phyloP scores from a whole-genome alignment of 2,329 filamentous ascomycete genomes.

The Ascochyta lentis region DNA sequence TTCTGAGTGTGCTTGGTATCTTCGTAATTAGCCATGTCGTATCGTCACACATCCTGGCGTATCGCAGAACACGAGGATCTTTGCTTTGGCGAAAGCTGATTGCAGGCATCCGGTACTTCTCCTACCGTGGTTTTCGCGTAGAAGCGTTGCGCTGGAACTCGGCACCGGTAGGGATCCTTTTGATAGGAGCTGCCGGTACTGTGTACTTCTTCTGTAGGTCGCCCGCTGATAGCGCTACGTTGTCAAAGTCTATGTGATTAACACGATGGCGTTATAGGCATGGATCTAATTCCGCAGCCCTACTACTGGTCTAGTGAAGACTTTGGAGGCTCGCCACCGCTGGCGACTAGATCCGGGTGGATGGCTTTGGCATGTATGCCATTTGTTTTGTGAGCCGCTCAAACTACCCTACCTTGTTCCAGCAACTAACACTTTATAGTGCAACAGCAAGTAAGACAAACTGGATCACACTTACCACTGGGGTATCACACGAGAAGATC shows the following conservation, averaged over 20 bases:
- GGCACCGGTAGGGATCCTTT: slow-evolving; percentile 34
- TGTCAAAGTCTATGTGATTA: neutral
- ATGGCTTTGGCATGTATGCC: slow-evolving; percentile 40
- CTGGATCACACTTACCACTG: slow-evolving; percentile 61
- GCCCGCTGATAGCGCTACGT: neutral
- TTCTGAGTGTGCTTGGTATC: slow-evolving; percentile 57
- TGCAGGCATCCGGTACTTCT: slow-evolving; percentile 33
- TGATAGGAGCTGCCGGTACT: slow-evolving; percentile 30
- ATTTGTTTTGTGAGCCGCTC: slow-evolving; percentile 31
- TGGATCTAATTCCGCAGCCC: slow-evolving; percentile 29
- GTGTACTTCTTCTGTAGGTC: slow-evolving; percentile 29
- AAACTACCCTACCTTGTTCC: neutral
- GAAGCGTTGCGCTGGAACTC: slow-evolving; percentile 34
- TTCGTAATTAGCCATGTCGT: slow-evolving; percentile 55
- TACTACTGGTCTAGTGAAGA: slow-evolving; percentile 29
- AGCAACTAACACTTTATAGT: slow-evolving; percentile 27
- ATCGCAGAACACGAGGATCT: slow-evolving; percentile 1
- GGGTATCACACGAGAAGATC: slow-evolving; percentile 64
- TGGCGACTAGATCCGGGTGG: slow-evolving; percentile 40
- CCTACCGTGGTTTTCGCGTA: slow-evolving; percentile 38
- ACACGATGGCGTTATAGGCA: slow-evolving; percentile 8
- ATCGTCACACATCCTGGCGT: slow-evolving; percentile 34
- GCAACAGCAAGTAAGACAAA: slow-evolving; percentile 63
- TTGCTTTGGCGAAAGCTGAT: slow-evolving; percentile 1
- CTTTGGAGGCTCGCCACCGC: slow-evolving; percentile 36